Conservation (phyloP, 2,329 filamentous ascomycete genomes). For the Aspergillus sclerotialis region DNA sequence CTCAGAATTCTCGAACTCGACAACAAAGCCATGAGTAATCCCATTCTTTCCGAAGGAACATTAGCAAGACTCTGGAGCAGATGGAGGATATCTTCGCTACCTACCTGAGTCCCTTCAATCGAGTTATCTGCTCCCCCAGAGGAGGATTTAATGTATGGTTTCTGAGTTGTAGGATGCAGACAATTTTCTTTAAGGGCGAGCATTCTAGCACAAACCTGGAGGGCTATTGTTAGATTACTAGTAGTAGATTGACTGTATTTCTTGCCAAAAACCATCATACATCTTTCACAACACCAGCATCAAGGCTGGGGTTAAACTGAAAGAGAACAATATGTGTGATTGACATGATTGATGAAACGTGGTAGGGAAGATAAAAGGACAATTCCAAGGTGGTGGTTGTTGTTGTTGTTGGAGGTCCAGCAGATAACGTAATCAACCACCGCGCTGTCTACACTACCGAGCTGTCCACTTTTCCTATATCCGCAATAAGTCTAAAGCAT, state of each 20-base stretch:
- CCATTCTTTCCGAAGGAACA: constrained; percentile 42
- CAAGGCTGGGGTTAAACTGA: constrained; percentile 49
- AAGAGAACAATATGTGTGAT: constrained; percentile 60
- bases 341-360: constrained; percentile 39
- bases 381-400: no score
- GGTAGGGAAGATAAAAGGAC: neutral
- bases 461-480: no score
- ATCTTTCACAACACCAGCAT: constrained; percentile 45
- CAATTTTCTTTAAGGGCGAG: constrained; percentile 50
- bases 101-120: constrained; percentile 51
- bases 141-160: constrained; percentile 52
- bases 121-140: constrained; percentile 55
- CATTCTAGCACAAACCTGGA: constrained; percentile 49
- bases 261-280: constrained; percentile 35
- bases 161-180: constrained; percentile 48
- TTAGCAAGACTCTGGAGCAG: neutral
- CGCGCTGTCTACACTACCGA: no score
- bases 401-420: no score
- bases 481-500: no score
- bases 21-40: constrained; percentile 63
- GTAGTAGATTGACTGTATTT: neutral
- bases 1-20: constrained; percentile 56
- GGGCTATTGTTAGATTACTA: neutral
- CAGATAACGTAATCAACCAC: no score
- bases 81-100: no score